Base-by-base conservation (phyloP, 129 eudicot species). In the Apium graveolens region DNA sequence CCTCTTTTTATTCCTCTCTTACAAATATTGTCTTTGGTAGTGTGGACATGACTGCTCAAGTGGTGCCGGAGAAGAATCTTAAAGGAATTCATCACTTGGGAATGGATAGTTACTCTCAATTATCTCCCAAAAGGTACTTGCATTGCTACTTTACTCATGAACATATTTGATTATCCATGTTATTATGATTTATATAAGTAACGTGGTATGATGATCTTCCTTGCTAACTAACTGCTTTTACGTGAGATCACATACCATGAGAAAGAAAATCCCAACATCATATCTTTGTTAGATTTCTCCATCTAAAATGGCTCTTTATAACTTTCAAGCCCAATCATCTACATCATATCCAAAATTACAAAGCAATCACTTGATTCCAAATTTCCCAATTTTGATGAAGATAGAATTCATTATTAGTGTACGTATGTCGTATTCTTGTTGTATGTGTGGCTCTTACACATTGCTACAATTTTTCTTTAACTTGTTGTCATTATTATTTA, bases 1-100 rank as follows among this genome's bases (percentile, higher is more conserved):
- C 14, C 46, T 71, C 8, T 6, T 42, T n/a, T n/a, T n/a, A n/a
- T n/a, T 1, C 20, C 29, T 35, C 7, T 20, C n/a, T 34, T n/a
- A n/a, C n/a, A n/a, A n/a, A n/a, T n/a, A n/a, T n/a, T n/a, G n/a
- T n/a, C n/a, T n/a, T n/a, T n/a, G n/a, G n/a, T n/a, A n/a, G n/a
- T n/a, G n/a, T 34, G n/a, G 12, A 72, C 55, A 72, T 72, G 76
- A n/a, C 53, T 72, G 55, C 76, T 72, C 76, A 72, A 16, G 76
- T 72, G 35, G 46, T 42, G 20, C 53, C 53, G 20, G 76, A 72
- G 55, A 72, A 41, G 32, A 42, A 26, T 72, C 76, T 42, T 8
- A 27, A n/a, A 72, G 76, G 76, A 72, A 72, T 72, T 39, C 76
- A 72, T 72, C 76, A 11, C 51, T 21, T 42, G 34, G 76, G 76